Base-by-base conservation (phyloP, 129 eudicot species). In the Smallanthus sonchifolius region DNA sequence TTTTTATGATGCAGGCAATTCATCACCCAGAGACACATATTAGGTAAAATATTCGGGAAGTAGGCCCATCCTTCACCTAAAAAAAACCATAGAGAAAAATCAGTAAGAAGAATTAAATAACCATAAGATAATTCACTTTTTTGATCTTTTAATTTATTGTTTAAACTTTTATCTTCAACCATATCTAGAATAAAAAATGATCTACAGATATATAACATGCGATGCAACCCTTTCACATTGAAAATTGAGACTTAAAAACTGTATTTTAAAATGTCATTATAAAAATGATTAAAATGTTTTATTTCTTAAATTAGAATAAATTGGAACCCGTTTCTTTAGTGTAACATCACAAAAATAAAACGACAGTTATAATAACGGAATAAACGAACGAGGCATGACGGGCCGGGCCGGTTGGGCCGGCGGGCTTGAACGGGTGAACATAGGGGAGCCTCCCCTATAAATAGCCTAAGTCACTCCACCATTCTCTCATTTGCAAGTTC, bases 61-160 rank as follows among this genome's bases (percentile, higher is more conserved):
- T 70, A 54, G 65, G 19, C 75, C 32, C 44, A 35, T 70, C 64
- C 15, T 70, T 36, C 75, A 16, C 65, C 75, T 70, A 70, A 40
- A 69, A 40, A n/a, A n/a, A 70, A 70, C 35, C 63, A 49, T 49
- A 2, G 62, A 32, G 34, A 49, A 70, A 49, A 70, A 4, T 28
- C 28, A 24, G 30, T 24, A 37, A 52, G 10, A 48, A 49, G 10
- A 48, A 69, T 32, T 48, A 69, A n/a, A 8, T 45, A 15, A 45
- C 28, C 39, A 48, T 32, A 9, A 10, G 63, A 56, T 28, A 56
- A 24, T 56, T 51, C 28, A 51, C 47, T n/a, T 34, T 69, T 32
- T 48, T n/a, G 57, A 0, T 5, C 28, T 69, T 3, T 7, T 10
- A 1, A 15, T 36, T 37, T 16, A 24, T 6, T 6, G 1, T 64